Percentiles rank a stretch among this genome's conserved stretches.
Conservation (phyloP, 495 filamentous ascomycete genomes). For the Hyaloscypha bicolor region DNA sequence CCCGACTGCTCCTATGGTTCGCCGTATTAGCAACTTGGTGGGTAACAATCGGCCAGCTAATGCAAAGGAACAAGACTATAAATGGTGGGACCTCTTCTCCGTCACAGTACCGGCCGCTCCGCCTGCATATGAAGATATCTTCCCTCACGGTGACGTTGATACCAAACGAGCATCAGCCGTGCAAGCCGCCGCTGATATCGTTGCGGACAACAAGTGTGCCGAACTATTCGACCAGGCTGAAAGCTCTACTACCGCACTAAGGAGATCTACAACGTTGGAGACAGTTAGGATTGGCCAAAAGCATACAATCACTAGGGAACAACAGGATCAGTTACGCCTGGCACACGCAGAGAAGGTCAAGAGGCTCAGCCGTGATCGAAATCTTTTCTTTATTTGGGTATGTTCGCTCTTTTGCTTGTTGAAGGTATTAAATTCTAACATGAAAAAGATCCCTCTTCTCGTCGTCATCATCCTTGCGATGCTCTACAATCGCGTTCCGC, state of each 20-base stretch:
- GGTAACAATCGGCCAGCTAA: slow-evolving; percentile 41
- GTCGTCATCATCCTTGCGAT: slow-evolving; percentile 65
- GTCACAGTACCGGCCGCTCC: slow-evolving; percentile 50
- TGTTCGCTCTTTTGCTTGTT: slow-evolving; percentile 34
- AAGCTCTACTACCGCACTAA: slow-evolving; percentile 24
- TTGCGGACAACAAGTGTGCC: slow-evolving; percentile 69
- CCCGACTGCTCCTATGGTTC: slow-evolving; percentile 58
- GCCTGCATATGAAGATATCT: slow-evolving; percentile 83
- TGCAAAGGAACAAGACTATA: slow-evolving; percentile 50
- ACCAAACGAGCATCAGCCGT: slow-evolving; percentile 64
- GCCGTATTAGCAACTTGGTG: slow-evolving; percentile 73
- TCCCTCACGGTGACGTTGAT: slow-evolving; percentile 56
- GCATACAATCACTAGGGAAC: slow-evolving; percentile 63
- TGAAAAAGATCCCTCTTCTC: slow-evolving; percentile 55
- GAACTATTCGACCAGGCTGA: slow-evolving; percentile 53
- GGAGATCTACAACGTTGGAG: slow-evolving; percentile 38
- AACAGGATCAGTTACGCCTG: slow-evolving; percentile 70
- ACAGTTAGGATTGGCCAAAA: slow-evolving; percentile 54
- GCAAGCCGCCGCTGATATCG: slow-evolving; percentile 64
- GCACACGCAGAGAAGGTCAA: slow-evolving; percentile 78
- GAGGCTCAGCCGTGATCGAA: slow-evolving; percentile 71
- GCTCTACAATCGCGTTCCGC: slow-evolving; percentile 60
- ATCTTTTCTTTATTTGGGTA: slow-evolving; percentile 88
- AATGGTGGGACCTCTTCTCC: slow-evolving; percentile 70
- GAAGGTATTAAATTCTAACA: slow-evolving; percentile 32